Evolutionary conservation across 192 early-diverging fungal genomes (phyloP).

Genomic region (Irineochytrium annulatum): DNA sequence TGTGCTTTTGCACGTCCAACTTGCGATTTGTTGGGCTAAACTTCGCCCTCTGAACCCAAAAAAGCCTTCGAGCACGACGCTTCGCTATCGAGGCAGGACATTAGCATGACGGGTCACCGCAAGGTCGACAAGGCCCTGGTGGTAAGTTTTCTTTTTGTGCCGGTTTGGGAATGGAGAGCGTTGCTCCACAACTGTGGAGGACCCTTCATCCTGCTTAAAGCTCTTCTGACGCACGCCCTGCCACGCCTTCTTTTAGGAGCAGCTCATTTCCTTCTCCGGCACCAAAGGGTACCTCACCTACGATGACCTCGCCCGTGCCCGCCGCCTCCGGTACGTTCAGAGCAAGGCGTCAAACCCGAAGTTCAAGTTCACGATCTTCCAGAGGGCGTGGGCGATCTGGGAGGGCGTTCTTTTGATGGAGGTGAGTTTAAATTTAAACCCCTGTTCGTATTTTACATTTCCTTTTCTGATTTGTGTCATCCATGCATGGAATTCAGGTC

Average conservation of each 20-base stretch:
- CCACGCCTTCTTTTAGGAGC: background rate
- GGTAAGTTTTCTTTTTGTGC: background rate
- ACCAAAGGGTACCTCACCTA: background rate
- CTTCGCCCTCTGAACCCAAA: background rate
- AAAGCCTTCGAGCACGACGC: slow-evolving; percentile 7
- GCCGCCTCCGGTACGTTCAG: slow-evolving; percentile 4
- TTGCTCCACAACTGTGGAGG: no score
- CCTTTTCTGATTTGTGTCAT: background rate
- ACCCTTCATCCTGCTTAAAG: background rate
- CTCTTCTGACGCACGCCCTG: background rate
- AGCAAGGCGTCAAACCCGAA: slow-evolving; percentile 1
- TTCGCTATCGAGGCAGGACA: slow-evolving; percentile 5
- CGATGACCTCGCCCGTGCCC: background rate
- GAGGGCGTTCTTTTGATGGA: slow-evolving; percentile 3
- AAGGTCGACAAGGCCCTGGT: slow-evolving; percentile 5
- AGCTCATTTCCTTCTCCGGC: slow-evolving; percentile 10
- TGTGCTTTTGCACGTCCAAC: background rate
- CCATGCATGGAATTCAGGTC: background rate
- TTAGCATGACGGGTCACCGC: background rate
- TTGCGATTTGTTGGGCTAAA: background rate
- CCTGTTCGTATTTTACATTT: background rate
- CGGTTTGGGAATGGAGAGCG: background rate
- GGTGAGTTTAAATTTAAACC: background rate
- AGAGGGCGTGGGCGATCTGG: background rate
- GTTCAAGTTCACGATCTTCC: background rate